These are phyloP conservation scores for Aureobasidium sp. DNA, from an alignment of 2,329 filamentous ascomycete genomes.

Conservation along the genomic window DNA sequence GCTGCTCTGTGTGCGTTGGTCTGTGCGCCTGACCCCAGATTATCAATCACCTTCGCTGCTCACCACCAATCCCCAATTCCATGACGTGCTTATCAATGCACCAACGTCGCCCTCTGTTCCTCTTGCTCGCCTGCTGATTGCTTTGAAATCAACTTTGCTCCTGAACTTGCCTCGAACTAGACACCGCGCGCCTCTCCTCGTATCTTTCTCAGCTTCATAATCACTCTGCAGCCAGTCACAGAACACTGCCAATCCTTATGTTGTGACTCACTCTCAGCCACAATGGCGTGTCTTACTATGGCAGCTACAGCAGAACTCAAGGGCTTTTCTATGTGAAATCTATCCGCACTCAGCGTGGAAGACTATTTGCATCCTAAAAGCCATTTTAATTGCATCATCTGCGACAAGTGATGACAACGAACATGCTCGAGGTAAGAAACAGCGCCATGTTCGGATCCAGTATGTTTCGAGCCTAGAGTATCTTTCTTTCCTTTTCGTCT, in stretches of 20 bases:
- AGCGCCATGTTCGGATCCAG: background rate
- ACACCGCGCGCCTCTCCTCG: background rate
- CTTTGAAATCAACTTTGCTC: background rate
- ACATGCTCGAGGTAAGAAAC: background rate
- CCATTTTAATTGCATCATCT: background rate
- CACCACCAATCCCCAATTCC: background rate
- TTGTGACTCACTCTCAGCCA: background rate
- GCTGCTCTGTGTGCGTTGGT: background rate
- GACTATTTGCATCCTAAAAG: background rate
- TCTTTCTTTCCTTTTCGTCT: background rate
- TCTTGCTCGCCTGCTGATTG: background rate
- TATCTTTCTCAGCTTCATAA: background rate
- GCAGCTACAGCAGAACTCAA: background rate
- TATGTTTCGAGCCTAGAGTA: background rate
- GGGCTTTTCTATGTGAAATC: no score
- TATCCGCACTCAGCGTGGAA: background rate
- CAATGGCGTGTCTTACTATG: background rate
- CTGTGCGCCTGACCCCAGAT: background rate
- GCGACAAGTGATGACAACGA: background rate
- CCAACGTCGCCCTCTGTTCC: background rate
- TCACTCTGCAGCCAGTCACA: background rate
- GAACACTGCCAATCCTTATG: background rate
- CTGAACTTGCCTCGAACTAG: background rate
- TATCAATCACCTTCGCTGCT: background rate
- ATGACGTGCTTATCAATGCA: slow-evolving; percentile 4